Base-by-base conservation (phyloP, 2,329 filamentous ascomycete species). In the Hysterium pulicare region DNA sequence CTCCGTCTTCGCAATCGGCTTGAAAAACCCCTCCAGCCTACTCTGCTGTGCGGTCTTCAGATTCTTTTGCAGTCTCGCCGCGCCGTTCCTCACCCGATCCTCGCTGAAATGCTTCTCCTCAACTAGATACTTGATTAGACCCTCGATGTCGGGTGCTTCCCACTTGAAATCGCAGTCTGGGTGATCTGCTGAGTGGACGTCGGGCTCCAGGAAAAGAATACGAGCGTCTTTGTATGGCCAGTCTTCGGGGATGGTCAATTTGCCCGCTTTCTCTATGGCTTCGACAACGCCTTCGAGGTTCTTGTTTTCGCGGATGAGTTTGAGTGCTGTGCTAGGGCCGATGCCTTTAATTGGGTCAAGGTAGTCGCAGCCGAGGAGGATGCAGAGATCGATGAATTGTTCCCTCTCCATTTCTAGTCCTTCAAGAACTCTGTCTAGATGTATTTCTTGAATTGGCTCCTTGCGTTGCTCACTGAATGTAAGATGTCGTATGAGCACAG, bases 401-500 rank as follows among this genome's bases (percentile, higher is more conserved):
- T 84, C 79, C 50, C 84, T 79, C 40, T 95, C 87, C 90, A 98
- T 97, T 46, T 78, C 79, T 44, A 98, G 68, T 0, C 91, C 90
- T 56, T 90, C 85, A 13, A 98, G 76, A 3, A 93, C 90, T 66
- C 86, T 90, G 57, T 89, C 84, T 13, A 97, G 72, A 58, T 88
- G 84, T 38, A 98, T 95, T 68, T 98, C 93, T 59, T 94, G 90
- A 54, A 98, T 96, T 0, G 93, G 93, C 66, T 97, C 90, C 70
- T 98, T 98, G 50, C 91, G 81, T 72, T 95, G 90, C 74, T 98
- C 93, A 62, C 89, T 94, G 67, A 96, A 97, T 2, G 93, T 98
- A 50, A 98, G 78, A 70, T 98, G 90, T 38, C 93, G 81, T 50
- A 98, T 73, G 35, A 98, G 73, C 45, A 98, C 90, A 0, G 93